A percentile compares a stretch with the other conserved stretches of the same genome.
phyloP scores from a whole-genome alignment of 2,329 filamentous ascomycete species.

The Stemphylium vesicarium region DNA sequence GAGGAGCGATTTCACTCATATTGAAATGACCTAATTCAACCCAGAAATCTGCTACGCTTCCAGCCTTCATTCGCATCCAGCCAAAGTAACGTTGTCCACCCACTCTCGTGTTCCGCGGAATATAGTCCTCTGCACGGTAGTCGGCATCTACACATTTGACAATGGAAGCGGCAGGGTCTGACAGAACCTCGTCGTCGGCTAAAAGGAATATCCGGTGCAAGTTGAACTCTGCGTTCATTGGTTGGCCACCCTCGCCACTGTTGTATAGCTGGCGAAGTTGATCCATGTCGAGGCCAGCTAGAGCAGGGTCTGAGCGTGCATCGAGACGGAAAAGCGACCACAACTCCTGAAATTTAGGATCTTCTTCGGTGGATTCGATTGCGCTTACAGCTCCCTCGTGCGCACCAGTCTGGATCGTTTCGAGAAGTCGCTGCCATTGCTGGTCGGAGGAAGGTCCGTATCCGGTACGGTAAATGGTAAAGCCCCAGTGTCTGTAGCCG shows the following conservation, averaged over 20 bases:
- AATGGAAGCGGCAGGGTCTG: constrained; percentile 2
- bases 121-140: constrained; percentile 12
- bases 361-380: constrained; percentile 2
- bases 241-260: constrained; percentile 12
- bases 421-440: constrained; percentile 20
- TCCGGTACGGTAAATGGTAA: constrained; percentile 24
- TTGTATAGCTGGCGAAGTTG: constrained; percentile 22
- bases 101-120: constrained; percentile 5
- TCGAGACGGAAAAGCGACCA: constrained; percentile 23
- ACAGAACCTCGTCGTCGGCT: constrained; percentile 15
- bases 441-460: constrained; percentile 19
- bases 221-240: constrained; percentile 13
- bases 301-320: constrained; percentile 17
- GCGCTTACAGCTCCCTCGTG: background rate
- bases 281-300: constrained; percentile 15
- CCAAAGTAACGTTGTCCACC: constrained; percentile 15
- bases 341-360: constrained; percentile 9
- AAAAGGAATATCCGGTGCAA: constrained; percentile 14
- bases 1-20: constrained; percentile 4
- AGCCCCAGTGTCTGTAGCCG: constrained; percentile 18
- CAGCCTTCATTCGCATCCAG: constrained; percentile 11
- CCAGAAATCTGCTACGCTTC: constrained; percentile 8
- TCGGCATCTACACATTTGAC: constrained; percentile 17
- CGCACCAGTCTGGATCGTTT: constrained; percentile 14
- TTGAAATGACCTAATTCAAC: background rate